Evolutionary conservation across 2,329 filamentous ascomycete species (phyloP).

Genomic region (Trichophyton mentagrophytes): DNA sequence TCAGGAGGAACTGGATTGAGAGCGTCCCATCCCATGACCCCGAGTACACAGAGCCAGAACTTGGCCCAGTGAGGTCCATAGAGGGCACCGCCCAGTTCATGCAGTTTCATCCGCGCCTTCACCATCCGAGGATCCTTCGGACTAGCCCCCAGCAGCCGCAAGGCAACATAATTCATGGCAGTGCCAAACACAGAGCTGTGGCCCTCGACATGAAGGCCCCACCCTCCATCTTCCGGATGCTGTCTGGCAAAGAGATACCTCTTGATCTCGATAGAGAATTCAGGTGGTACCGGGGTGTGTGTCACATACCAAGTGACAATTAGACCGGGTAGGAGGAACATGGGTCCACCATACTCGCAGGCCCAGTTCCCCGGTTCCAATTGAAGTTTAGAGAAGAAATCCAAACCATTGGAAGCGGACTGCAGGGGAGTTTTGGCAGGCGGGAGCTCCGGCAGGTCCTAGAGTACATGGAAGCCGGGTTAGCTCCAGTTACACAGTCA

Average conservation of each 20-base stretch:
- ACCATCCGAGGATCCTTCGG: constrained; percentile 75
- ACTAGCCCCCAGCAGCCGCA: constrained; percentile 71
- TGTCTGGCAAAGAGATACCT: constrained; percentile 83
- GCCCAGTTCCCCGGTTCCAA: constrained; percentile 84
- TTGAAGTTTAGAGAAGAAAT: constrained; percentile 83
- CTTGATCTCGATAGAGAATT: constrained; percentile 75
- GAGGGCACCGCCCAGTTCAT: constrained; percentile 72
- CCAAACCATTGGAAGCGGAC: constrained; percentile 66
- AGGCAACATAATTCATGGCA: constrained; percentile 67
- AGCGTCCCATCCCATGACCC: constrained; percentile 75
- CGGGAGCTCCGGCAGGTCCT: constrained; percentile 64
- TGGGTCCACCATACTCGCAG: constrained; percentile 93
- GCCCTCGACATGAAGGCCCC: constrained; percentile 91
- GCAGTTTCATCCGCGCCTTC: constrained; percentile 68
- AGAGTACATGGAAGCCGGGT: background rate
- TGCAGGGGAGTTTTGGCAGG: constrained; percentile 60
- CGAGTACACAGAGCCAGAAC: constrained; percentile 79
- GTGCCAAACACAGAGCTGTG: constrained; percentile 89
- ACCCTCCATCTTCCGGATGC: constrained; percentile 80
- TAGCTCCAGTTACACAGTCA: background rate
- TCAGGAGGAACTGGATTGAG: constrained; percentile 92
- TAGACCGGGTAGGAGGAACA: constrained; percentile 83
- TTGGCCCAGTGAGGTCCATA: constrained; percentile 92
- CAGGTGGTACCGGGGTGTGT: constrained; percentile 68
- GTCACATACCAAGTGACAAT: constrained; percentile 82